Base-by-base conservation (phyloP, 306 rosid genomes). In the Purshia tridentata region DNA sequence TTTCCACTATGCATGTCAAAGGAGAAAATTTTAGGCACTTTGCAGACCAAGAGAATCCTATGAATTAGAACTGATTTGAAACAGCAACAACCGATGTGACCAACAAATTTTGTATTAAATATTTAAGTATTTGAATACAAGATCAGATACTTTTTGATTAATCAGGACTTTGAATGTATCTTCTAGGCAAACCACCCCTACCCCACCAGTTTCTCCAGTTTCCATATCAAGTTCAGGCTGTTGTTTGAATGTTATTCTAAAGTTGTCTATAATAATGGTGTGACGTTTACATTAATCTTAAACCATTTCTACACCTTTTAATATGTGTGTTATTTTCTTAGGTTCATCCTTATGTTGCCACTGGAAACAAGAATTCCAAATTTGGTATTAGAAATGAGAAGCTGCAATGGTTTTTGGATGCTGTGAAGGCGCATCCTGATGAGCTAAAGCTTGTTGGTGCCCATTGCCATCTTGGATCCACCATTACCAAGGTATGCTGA, bases 391-490 rank as follows among this genome's bases (percentile, higher is more conserved):
- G 97, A 87, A 89, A 94, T 83, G 98, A 94, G 81, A 94, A 88
- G 89, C 78, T 91, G 85, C 98, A 88, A 70, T 94, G 97, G 96
- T 94, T 94, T 88, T 77, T 94, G 65, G 98, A 91, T 84, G 84
- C 79, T 41, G 87, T 94, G 55, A 94, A 94, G 89, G 91, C 81
- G 48, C 88, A 94, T 70, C 86, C 95, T 18, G 76, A 81, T 69
- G 97, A 94, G 81, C 76, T 94, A 53, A 94, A 91, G 81, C 98
- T 94, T 69, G 98, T 89, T 13, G 98, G 98, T 23, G 96, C 92
- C 45, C 98, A 94, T 78, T 94, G 97, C 78, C 98, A 91, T 88
- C 98, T 91, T 62, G 97, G 96, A 51, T 94, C 98, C 76, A 94
- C 98, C 76, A 91, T 91, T 75, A 89, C 97, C 71, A 91, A 91